Base-by-base conservation (phyloP, 225 moss, liverwort and hornwort species). In the Thuidium tamariscinum region DNA sequence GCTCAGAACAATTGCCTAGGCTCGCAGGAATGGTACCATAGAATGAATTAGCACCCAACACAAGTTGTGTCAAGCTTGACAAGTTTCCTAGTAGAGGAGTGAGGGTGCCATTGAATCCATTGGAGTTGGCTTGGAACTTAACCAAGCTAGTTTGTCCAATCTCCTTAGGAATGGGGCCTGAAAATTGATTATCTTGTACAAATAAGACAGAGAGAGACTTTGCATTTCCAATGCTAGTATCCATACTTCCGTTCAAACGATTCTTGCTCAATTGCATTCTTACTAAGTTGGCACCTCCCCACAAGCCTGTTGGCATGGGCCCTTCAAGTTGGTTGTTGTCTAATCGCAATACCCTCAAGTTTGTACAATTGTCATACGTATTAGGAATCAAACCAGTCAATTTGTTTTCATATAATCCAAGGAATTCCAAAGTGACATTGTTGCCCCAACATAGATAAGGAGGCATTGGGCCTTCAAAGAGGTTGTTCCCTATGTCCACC, bases 221-320 rank as follows among this genome's bases (percentile, higher is more conserved):
- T 29, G 44, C 44, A 2, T 71, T 71, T 29, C 3, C 6, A 0
- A 71, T 29, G 16, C 6, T 44, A 0, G 2, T 17, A 2, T 44
- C 71, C 3, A 71, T 71, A 42, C 16, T 44, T 71, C 44, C 44
- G 0, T 3, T 71, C 1, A 71, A 3, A 44, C 2, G 29, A 0
- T 71, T 71, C 2, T 29, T 16, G 0, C 3, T 71, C 44, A 29
- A 71, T 16, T 71, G 44, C 27, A 71, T 71, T 5, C 71, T 71
- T 6, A 71, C 44, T 6, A 71, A 10, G 10, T 29, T 70, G 15
- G 42, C 0, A 0, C 70, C 70, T 70, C 70, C 16, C 70, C 27
- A 70, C 3, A 70, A 70, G 42, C 42, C 2, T 1, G 0, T 0
- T 9, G 42, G 42, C 16, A 70, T 1, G 3, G 5, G 16, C 0